Evolutionary conservation across 495 filamentous ascomycete genomes (phyloP).

Genomic region (Tetracladium marchalianum): DNA sequence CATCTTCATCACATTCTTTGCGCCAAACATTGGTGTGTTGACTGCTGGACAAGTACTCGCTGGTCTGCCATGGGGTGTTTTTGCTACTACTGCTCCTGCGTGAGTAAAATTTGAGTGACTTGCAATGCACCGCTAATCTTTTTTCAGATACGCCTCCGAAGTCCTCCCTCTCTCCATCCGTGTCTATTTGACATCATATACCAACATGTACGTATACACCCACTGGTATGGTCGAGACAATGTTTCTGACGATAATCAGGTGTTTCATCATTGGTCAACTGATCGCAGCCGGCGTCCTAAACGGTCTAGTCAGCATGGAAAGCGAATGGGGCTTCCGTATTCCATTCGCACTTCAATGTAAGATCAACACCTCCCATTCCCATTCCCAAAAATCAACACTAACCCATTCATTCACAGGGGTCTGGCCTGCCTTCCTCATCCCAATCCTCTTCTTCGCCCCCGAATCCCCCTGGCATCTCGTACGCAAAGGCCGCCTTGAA

Average conservation of each 20-base stretch:
- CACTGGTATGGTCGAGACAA: too few species aligned
- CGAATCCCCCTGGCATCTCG: slow-evolving; percentile 42
- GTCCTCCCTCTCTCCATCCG: slow-evolving; percentile 6
- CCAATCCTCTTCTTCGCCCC: slow-evolving; percentile 32
- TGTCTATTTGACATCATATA: slow-evolving; percentile 9
- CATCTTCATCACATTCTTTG: slow-evolving; percentile 43
- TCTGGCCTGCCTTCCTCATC: slow-evolving; percentile 40
- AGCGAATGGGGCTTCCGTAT: slow-evolving; percentile 45
- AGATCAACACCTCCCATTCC: too few species aligned
- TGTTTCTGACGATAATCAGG: slow-evolving; percentile 59
- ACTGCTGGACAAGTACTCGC: slow-evolving; percentile 41
- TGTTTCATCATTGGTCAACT: slow-evolving; percentile 55
- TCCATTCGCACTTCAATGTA: slow-evolving; percentile 44
- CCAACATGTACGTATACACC: slow-evolving; percentile 51
- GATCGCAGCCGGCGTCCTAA: slow-evolving; percentile 47
- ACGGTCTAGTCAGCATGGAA: slow-evolving; percentile 23
- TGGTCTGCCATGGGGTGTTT: slow-evolving; percentile 58
- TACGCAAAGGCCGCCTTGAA: slow-evolving; percentile 42
- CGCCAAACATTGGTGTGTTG: slow-evolving; percentile 32
- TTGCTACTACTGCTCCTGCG: slow-evolving; percentile 19
- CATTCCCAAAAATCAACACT: slow-evolving; percentile 41
- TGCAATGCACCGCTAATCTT: slow-evolving; percentile 60
- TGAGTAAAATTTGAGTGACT: slow-evolving; percentile 29
- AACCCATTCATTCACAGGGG: slow-evolving; percentile 42
- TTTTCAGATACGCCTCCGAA: slow-evolving; percentile 35